Evolutionary conservation across 177 flowering plant genomes (phyloP).

Genomic region (Vitis hybrid): DNA sequence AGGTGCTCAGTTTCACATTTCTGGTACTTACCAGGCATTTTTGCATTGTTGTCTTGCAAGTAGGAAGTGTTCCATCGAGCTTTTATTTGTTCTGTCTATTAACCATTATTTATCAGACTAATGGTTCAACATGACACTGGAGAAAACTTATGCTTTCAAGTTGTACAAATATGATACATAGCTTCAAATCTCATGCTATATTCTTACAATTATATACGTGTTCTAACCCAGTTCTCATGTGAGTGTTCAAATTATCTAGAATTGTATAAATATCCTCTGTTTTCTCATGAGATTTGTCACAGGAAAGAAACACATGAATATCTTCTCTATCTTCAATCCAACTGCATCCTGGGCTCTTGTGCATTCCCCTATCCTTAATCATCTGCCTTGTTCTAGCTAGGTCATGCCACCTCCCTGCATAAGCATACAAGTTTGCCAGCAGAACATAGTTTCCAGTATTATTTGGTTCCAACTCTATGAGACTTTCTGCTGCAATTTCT

Average conservation of each 20-base stretch:
- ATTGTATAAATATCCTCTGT: slow-evolving; percentile 52
- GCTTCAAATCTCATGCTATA: neutral
- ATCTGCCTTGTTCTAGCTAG: slow-evolving; percentile 46
- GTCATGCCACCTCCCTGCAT: slow-evolving; percentile 56
- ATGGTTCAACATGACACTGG: neutral
- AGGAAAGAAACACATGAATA: slow-evolving; percentile 58
- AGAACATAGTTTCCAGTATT: slow-evolving; percentile 55
- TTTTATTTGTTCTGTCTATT: neutral
- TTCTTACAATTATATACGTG: neutral
- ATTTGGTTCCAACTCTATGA: slow-evolving; percentile 54
- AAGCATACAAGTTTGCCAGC: slow-evolving; percentile 69
- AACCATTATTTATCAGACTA: neutral
- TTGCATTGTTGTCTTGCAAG: neutral
- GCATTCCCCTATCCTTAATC: slow-evolving; percentile 53
- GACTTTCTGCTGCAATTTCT: slow-evolving; percentile 53
- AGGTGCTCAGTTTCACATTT: neutral
- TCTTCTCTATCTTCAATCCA: slow-evolving; percentile 66
- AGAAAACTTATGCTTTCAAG: neutral
- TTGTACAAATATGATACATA: neutral
- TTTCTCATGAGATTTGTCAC: slow-evolving; percentile 57
- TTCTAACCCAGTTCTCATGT: slow-evolving; percentile 34
- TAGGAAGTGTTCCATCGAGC: neutral
- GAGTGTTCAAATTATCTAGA: slow-evolving; percentile 37
- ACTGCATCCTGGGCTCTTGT: slow-evolving; percentile 77
- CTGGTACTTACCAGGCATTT: neutral